phyloP scores from a whole-genome alignment of 1,284 basidiomycete species.

The Violaceomyces palustris region DNA sequence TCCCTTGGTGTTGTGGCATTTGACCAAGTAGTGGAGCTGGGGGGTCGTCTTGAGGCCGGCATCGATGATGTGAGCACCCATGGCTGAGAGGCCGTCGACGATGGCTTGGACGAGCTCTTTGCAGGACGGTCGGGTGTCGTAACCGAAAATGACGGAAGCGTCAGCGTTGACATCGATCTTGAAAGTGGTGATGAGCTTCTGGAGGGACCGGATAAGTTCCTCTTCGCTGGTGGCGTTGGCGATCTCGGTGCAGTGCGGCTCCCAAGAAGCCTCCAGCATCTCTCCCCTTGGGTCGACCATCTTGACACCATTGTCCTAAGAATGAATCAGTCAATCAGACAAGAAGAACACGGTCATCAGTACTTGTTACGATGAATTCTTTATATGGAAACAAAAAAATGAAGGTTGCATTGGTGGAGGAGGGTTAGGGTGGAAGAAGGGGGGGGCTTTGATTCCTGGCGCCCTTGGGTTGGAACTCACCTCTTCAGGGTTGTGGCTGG shows the following conservation, averaged over 20 bases:
- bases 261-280: constrained; percentile 97
- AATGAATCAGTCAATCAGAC: too few relatives aligned
- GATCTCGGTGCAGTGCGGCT: constrained; percentile 77
- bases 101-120: constrained; percentile 74
- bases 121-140: constrained; percentile 89
- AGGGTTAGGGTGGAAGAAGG: background rate
- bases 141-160: constrained; percentile 78
- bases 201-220: constrained; percentile 67
- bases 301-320: constrained; percentile 95
- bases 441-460: too few relatives aligned
- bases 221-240: constrained; percentile 76
- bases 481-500: constrained; percentile 93
- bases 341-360: constrained; percentile 1
- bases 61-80: constrained; percentile 55
- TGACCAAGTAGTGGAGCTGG: constrained; percentile 90
- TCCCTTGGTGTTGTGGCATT: constrained; percentile 78
- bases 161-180: constrained; percentile 76
- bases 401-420: background rate
- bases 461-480: too few relatives aligned
- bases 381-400: background rate
- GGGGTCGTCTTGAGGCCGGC: constrained; percentile 86
- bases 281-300: constrained; percentile 96
- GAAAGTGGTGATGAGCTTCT: constrained; percentile 63
- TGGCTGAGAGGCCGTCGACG: constrained; percentile 72
- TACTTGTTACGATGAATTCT: background rate